Evolutionary conservation across 2,329 filamentous ascomycete species (phyloP).

Genomic region (Pyricularia grisea): DNA sequence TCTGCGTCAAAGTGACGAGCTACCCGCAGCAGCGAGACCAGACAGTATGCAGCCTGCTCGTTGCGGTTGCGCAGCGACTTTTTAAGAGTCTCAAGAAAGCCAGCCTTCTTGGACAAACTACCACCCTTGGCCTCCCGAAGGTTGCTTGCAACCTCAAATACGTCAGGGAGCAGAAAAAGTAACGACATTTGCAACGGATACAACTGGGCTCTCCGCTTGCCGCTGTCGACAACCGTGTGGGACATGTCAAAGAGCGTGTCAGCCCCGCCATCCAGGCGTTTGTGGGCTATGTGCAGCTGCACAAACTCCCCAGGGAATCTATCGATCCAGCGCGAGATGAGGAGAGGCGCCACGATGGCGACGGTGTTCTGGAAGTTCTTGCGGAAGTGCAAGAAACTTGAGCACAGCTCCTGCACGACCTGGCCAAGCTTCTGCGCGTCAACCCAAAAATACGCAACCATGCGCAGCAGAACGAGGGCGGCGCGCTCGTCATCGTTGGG

Average conservation of each 20-base stretch:
- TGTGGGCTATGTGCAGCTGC: constrained; percentile 49
- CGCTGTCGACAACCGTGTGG: constrained; percentile 49
- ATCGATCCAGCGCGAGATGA: constrained; percentile 58
- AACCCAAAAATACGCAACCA: constrained; percentile 56
- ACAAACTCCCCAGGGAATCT: constrained; percentile 57
- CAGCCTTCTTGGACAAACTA: constrained; percentile 55
- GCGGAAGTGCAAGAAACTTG: constrained; percentile 57
- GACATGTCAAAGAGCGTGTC: constrained; percentile 64
- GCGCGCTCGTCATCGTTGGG: constrained; percentile 40
- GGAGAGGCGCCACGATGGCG: constrained; percentile 50
- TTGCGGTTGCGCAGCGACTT: constrained; percentile 56
- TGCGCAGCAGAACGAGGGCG: constrained; percentile 44
- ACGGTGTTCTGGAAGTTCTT: constrained; percentile 55
- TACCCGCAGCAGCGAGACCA: constrained; percentile 52
- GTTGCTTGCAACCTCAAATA: constrained; percentile 62
- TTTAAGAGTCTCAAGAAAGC: constrained; percentile 52
- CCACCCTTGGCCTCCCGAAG: constrained; percentile 53
- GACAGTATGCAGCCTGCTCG: constrained; percentile 57
- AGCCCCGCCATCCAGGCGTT: constrained; percentile 53
- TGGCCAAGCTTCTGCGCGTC: constrained; percentile 51
- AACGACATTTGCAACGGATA: constrained; percentile 55
- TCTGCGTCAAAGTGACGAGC: constrained; percentile 55
- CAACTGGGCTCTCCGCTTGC: constrained; percentile 42
- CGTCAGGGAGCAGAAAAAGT: constrained; percentile 55
- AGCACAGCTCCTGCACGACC: constrained; percentile 57